Evolutionary conservation across 768 basidiomycete species (phyloP), one percentile per base, ranked within the genome.

Genomic region (Nidularia pulvinata): DNA sequence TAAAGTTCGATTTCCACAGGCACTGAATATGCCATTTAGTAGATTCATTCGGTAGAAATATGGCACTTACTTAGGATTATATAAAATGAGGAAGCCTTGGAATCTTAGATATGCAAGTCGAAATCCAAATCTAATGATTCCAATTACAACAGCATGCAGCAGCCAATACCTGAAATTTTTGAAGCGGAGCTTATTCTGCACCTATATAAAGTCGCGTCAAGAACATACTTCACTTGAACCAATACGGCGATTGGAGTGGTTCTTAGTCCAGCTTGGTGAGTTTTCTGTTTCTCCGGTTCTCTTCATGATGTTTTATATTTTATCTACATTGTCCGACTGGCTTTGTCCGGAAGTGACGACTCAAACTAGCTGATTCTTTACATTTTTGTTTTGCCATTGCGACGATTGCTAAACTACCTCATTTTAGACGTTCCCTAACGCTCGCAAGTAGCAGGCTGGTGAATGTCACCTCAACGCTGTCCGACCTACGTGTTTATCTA

Each of bases 321-420:
- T 91, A 92, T 92, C 91, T 92, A 93, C 91, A 93, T 93, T 92
- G 89, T 91, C 91, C 62, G 83, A 93, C 76, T 75, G 77, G 78
- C 11, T 70, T 59, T 57, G 55, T 65, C 72, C 72, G 69, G 71
- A 67, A 60, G 60, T 81, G 86, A 83, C 75, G 87, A 86, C 54
- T 56, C 51, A 55, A 51, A 22, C 49, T 50, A 25, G 25, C 25
- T 25, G 25, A 25, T 25, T 25, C 25, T 25, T 25, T 25, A 25
- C 25, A 25, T 25, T 25, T 25, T 25, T 25, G 25, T 25, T 25
- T 25, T 25, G 25, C 25, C 25, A 25, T 25, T 25, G 25, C 25
- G 25, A 25, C 25, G 25, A 25, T 25, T 25, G 25, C 25, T 25
- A 25, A 25, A 25, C 25, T 25, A 25, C 4, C 25, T 25, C 25